These are phyloP conservation scores for Trypanosoma boissoni DNA, from an alignment of 208 protist species.

Conservation along the genomic window DNA sequence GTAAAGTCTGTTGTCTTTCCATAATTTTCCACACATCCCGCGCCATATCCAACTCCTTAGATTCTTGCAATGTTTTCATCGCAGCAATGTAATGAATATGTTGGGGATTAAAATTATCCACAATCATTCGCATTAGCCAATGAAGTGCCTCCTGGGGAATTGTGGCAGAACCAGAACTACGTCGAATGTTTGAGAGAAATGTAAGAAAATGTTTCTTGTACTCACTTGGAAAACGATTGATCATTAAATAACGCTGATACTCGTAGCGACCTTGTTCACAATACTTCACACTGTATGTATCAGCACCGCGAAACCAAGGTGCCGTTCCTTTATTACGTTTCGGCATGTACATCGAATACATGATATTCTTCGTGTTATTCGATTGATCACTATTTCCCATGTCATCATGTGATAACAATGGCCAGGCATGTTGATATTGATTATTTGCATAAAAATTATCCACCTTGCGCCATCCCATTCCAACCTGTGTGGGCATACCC, in stretches of 20 bases:
- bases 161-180: conserved; percentile 21
- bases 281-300: conserved; percentile 92
- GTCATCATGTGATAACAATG: conserved; percentile 86
- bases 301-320: conserved; percentile 89
- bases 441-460: conserved; percentile 78
- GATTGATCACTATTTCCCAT: conserved; percentile 90
- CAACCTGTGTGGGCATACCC: conserved; percentile 60
- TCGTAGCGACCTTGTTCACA: conserved; percentile 90
- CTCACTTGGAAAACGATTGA: conserved; percentile 89
- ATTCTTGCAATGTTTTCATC: conserved; percentile 72
- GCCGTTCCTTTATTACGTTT: conserved; percentile 89
- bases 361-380: conserved; percentile 83
- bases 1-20: conserved; percentile 91
- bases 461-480: conserved; percentile 62
- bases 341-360: conserved; percentile 92
- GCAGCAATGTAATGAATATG: conserved; percentile 91
- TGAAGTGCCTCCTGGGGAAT: conserved; percentile 89
- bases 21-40: conserved; percentile 92
- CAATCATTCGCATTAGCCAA: conserved; percentile 92
- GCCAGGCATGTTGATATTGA: conserved; percentile 89
- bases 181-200: conserved; percentile 78
- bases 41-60: conserved; percentile 86
- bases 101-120: conserved; percentile 92
- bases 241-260: conserved; percentile 91
- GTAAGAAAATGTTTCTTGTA: conserved; percentile 88